Evolutionary conservation across 148 eudicot genomes (phyloP).

Genomic region (Amaranthus palmeri): DNA sequence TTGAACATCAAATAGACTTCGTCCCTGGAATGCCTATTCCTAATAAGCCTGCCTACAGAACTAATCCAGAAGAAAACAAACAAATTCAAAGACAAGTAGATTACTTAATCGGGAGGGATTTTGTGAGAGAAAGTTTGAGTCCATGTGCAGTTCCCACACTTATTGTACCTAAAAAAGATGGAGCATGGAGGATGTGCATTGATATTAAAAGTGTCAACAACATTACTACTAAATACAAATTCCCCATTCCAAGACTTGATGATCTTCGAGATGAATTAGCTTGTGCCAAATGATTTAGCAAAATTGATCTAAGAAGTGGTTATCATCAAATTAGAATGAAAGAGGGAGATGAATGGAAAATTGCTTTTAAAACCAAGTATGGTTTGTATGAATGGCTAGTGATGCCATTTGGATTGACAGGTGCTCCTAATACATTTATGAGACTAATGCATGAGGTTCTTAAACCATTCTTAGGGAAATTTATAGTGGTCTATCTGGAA

Average conservation of each 20-base stretch:
- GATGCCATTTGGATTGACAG: neutral
- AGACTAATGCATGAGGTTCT: too few species aligned
- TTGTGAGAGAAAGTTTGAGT: neutral
- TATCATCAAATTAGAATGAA: conserved; percentile 1
- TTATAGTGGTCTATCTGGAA: too few species aligned
- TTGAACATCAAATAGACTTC: neutral
- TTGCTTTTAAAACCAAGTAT: neutral
- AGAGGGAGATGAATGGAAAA: neutral
- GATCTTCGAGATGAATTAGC: neutral
- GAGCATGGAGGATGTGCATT: neutral
- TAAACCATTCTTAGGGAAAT: too few species aligned
- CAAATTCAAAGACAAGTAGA: neutral
- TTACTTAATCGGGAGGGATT: neutral
- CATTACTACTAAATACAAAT: too few species aligned
- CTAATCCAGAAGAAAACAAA: neutral
- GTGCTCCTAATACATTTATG: too few species aligned
- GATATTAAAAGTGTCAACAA: too few species aligned
- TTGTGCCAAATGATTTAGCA: neutral
- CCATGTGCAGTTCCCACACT: neutral
- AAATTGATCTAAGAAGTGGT: neutral
- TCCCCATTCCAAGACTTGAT: neutral
- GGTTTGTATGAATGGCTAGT: too few species aligned
- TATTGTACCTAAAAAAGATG: neutral
- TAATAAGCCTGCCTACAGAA: neutral
- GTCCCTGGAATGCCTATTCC: neutral